These are phyloP conservation scores for Raphanus sativus DNA, from an alignment of 345 rosid species.

Conservation along the genomic window DNA sequence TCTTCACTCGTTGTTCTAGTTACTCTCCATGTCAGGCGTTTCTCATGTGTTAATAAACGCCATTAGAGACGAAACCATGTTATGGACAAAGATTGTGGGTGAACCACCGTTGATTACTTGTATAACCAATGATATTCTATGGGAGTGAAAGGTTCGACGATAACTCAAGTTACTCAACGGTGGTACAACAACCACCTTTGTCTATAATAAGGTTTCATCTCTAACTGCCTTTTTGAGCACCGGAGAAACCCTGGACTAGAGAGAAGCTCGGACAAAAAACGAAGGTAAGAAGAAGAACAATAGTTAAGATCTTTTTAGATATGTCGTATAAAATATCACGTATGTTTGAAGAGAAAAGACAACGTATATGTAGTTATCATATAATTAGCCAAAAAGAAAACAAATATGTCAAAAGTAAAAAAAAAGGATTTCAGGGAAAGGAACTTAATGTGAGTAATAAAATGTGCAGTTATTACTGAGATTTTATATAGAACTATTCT, in stretches of 20 bases:
- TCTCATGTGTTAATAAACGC: conserved; percentile 21
- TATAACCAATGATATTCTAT: conserved; percentile 47
- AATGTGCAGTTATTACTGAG: neutral
- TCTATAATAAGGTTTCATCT: conserved; percentile 55
- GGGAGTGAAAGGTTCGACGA: conserved; percentile 35
- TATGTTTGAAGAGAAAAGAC: neutral
- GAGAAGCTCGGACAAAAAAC: conserved; percentile 54
- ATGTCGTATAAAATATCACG: neutral
- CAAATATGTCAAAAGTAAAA: neutral
- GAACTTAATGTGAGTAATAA: neutral
- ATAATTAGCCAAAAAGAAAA: neutral
- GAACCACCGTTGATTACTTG: conserved; percentile 2
- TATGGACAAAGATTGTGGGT: conserved; percentile 52
- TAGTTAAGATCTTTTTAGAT: conserved; percentile 49
- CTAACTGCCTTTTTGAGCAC: conserved; percentile 41
- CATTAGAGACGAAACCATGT: conserved; percentile 45
- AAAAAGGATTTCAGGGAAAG: neutral
- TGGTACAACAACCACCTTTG: conserved; percentile 38
- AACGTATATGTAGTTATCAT: neutral
- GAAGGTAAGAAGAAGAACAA: conserved; percentile 63
- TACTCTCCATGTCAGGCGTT: conserved; percentile 49
- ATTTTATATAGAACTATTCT: neutral
- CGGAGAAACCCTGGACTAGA: conserved; percentile 46
- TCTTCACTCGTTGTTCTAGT: conserved; percentile 55
- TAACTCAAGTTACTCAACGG: conserved; percentile 49